Evolutionary conservation across 2,329 filamentous ascomycete species (phyloP), one percentile per base, ranked within the genome.

Genomic region (Hypoxylon sp.): DNA sequence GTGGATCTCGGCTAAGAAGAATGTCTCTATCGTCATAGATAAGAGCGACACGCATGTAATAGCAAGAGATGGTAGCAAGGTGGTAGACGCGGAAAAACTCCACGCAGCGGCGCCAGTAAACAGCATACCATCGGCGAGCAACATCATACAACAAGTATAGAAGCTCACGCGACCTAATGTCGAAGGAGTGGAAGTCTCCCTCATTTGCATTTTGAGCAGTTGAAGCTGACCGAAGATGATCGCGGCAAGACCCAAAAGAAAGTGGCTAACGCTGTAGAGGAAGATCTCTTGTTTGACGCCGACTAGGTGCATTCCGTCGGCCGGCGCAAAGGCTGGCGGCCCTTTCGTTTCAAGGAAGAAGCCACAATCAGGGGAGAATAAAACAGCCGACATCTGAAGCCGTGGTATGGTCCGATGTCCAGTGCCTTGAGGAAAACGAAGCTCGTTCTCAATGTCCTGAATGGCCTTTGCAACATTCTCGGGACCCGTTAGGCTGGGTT

Each of bases 341-440:
- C 89, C 89, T 70, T 87, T 88, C 13, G 85, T 85, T 70, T 89
- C 86, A 32, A 91, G 78, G 63, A 89, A 88, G 75, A 87, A 90
- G 3, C 82, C 85, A 70, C 89, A 91, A 73, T 91, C 89, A 0
- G 89, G 89, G 10, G 89, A 91, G 76, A 87, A 90, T 17, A 90
- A 79, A 20, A 90, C 81, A 5, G 85, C 80, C 1, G 88, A 89
- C 79, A 90, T 85, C 58, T 85, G 81, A 28, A 91, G 79, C 28
- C 78, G 80, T 2, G 89, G 88, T 6, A 85, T 76, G n/a, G 72
- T 75, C 4, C 80, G 79, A 28, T 86, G 79, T 2, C 87, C 87
- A 8, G 84, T 85, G 1, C 89, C 89, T 15, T 81, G 82, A 2
- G 88, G 88, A 60, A 82, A 82, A 19, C 87, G 83, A 39, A 91